Percentiles rank a stretch among this genome's conserved stretches.
These are phyloP conservation scores for Batkoa obscura DNA, from an alignment of 371 early-diverging fungal species.

Conservation along the genomic window DNA sequence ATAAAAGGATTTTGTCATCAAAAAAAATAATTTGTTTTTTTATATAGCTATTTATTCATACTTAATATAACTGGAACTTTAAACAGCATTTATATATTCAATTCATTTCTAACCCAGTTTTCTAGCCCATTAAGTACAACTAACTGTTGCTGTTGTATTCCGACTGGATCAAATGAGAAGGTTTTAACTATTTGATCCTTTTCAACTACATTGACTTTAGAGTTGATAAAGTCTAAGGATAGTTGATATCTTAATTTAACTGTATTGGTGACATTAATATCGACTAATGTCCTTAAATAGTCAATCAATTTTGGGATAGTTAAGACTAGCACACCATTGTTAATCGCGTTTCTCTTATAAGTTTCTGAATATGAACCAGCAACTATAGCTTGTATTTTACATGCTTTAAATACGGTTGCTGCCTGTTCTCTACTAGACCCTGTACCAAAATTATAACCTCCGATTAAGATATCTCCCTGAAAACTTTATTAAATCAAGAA, in stretches of 20 bases:
- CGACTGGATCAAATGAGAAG: too few species aligned
- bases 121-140: conserved; percentile 81
- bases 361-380: conserved; percentile 86
- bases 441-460: conserved; percentile 89
- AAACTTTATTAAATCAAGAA: too few species aligned
- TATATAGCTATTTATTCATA: too few species aligned
- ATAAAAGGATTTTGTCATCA: too few species aligned
- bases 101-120: conserved; percentile 57
- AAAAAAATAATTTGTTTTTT: too few species aligned
- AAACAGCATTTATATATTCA: too few species aligned
- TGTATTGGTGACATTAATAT: conserved; percentile 26
- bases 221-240: conserved; percentile 26
- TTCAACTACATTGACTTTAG: too few species aligned
- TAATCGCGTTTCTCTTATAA: conserved; percentile 91
- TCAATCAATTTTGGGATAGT: conserved; percentile 68
- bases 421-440: conserved; percentile 95
- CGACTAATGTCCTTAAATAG: conserved; percentile 29
- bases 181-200: conserved; percentile 31
- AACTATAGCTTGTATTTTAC: conserved; percentile 61
- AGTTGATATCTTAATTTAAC: conserved; percentile 54
- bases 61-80: too few species aligned
- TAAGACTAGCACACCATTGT: conserved; percentile 78
- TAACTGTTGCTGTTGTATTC: conserved; percentile 80
- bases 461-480: conserved; percentile 58
- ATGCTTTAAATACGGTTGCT: conserved; percentile 77